phyloP scores from a whole-genome alignment of 1,284 basidiomycete genomes.

The Leccinum griseonigrum region DNA sequence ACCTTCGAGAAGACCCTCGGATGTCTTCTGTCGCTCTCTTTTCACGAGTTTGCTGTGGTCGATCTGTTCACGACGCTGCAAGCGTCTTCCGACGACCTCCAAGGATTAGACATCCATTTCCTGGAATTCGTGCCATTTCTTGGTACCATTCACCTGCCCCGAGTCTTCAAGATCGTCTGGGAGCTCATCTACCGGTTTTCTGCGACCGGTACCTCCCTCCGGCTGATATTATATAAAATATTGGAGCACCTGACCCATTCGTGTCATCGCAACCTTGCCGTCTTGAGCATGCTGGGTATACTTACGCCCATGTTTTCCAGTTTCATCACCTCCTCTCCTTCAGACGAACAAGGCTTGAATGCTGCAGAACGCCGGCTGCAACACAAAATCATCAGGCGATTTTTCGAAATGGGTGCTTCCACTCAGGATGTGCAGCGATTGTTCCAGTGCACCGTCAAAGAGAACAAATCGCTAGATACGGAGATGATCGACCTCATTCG shows the following conservation, averaged over 20 bases:
- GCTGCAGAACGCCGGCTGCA: constrained; percentile 48
- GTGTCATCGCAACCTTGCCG: constrained; percentile 65
- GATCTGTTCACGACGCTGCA: constrained; percentile 50
- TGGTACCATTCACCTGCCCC: constrained; percentile 51
- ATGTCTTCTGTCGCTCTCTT: constrained; percentile 59
- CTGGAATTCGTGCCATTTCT: constrained; percentile 33
- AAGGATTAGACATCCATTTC: constrained; percentile 42
- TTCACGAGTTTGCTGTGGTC: constrained; percentile 58
- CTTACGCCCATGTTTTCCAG: constrained; percentile 50
- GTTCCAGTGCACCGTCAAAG: constrained; percentile 55
- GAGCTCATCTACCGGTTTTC: constrained; percentile 38
- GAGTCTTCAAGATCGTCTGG: constrained; percentile 56
- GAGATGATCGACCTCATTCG: constrained; percentile 70
- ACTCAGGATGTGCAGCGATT: constrained; percentile 57
- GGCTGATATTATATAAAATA: constrained; percentile 55
- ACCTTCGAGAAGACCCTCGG: constrained; percentile 56
- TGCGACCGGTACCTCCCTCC: constrained; percentile 32
- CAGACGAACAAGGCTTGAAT: background rate
- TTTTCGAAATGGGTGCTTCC: constrained; percentile 70
- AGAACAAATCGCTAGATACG: constrained; percentile 47
- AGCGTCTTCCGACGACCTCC: constrained; percentile 28
- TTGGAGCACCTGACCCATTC: constrained; percentile 58
- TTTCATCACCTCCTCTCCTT: constrained; percentile 22
- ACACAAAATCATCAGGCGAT: constrained; percentile 56
- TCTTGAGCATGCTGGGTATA: constrained; percentile 58